Evolutionary conservation across 305 asterid genomes (phyloP).

Genomic region (Fraxinus sp.): DNA sequence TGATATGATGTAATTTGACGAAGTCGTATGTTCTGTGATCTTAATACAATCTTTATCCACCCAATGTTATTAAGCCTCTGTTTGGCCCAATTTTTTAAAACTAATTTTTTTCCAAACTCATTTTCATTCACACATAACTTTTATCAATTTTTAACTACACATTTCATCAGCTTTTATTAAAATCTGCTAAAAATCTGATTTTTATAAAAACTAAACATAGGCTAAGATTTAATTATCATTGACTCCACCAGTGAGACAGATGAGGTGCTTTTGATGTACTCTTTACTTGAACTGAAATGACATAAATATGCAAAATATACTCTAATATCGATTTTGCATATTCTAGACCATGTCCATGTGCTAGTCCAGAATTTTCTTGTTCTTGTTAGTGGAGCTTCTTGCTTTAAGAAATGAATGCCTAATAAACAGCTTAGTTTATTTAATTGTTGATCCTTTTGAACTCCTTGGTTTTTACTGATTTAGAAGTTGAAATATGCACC

Average conservation of each 20-base stretch:
- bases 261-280: not conserved
- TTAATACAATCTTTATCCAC: not conserved
- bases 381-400: constrained; percentile 3
- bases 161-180: not conserved
- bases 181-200: not conserved
- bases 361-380: not conserved
- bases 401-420: not conserved
- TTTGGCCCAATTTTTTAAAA: not conserved
- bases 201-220: not conserved
- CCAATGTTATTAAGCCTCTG: not conserved
- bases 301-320: not conserved
- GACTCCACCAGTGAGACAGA: not conserved
- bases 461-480: constrained; percentile 15
- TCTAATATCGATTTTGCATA: not conserved
- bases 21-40: not conserved
- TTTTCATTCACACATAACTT: not conserved
- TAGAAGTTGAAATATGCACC: constrained; percentile 28
- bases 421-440: not conserved
- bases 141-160: not conserved
- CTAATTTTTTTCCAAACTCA: not conserved
- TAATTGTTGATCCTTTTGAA: not conserved
- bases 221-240: not conserved
- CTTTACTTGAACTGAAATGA: not conserved
- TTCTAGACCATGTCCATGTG: not conserved
- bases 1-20: not conserved